These are phyloP conservation scores for Trypanosoma scelopori DNA, from an alignment of 208 protist genomes.

Conservation along the genomic window DNA sequence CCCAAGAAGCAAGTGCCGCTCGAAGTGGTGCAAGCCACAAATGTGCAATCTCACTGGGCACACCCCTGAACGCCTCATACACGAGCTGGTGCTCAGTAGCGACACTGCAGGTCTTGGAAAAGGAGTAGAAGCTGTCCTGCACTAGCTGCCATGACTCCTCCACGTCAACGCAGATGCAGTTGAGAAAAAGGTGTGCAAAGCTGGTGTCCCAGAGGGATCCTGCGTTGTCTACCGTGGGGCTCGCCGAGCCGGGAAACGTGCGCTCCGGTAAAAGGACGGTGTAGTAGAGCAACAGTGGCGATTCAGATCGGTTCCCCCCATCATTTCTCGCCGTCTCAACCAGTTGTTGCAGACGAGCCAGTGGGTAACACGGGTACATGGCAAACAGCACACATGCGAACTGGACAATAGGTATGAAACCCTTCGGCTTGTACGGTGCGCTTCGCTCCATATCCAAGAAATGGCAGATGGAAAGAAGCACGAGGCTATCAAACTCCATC, in stretches of 20 bases:
- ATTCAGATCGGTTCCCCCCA: slow-evolving; percentile 38
- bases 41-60: neutral
- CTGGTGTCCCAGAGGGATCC: slow-evolving; percentile 25
- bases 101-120: slow-evolving; percentile 3
- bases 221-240: slow-evolving; percentile 7
- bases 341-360: slow-evolving; percentile 43
- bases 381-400: slow-evolving; percentile 50
- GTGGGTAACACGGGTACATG: slow-evolving; percentile 74
- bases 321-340: slow-evolving; percentile 47
- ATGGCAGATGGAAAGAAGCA: slow-evolving; percentile 56
- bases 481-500: slow-evolving; percentile 40
- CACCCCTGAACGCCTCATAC: slow-evolving; percentile 6
- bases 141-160: slow-evolving; percentile 60
- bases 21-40: slow-evolving; percentile 16
- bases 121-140: slow-evolving; percentile 51
- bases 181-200: slow-evolving; percentile 56
- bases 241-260: slow-evolving; percentile 38
- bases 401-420: slow-evolving; percentile 58
- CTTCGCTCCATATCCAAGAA: slow-evolving; percentile 35
- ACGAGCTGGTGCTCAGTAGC: slow-evolving; percentile 17
- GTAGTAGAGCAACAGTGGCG: slow-evolving; percentile 55
- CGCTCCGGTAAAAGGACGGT: slow-evolving; percentile 59
- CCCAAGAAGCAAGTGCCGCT: slow-evolving; percentile 14
- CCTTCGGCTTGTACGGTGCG: slow-evolving; percentile 6
- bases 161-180: slow-evolving; percentile 63